Percentiles rank a stretch among this genome's conserved stretches.
These are phyloP conservation scores for Berkeleyomyces basicola DNA, from an alignment of 2,329 filamentous ascomycete species.

Conservation along the genomic window DNA sequence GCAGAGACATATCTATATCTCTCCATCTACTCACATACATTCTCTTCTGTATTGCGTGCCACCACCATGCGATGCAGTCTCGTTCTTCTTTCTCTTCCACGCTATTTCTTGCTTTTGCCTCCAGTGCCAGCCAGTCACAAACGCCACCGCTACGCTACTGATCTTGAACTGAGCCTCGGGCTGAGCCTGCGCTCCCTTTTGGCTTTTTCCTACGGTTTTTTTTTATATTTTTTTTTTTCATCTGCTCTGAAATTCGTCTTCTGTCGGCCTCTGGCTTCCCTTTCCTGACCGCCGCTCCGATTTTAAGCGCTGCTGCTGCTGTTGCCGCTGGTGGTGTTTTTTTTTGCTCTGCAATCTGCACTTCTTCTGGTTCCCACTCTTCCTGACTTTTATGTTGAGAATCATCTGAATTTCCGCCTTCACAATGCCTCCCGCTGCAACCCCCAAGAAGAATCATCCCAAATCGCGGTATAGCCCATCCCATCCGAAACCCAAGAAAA, in stretches of 20 bases:
- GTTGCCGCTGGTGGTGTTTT: background rate
- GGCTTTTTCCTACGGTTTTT: too few relatives aligned
- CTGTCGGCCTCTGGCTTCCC: background rate
- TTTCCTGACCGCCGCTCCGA: background rate
- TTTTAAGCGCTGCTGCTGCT: background rate
- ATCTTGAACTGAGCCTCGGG: too few relatives aligned
- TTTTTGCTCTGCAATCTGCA: background rate
- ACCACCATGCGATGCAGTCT: too few relatives aligned
- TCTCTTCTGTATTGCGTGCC: too few relatives aligned
- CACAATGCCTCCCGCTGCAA: constrained; percentile 8
- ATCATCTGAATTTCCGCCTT: background rate
- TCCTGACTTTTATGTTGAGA: background rate
- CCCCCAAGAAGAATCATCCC: constrained; percentile 8
- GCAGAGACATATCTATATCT: too few relatives aligned
- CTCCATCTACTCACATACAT: too few relatives aligned
- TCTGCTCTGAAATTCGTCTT: background rate
- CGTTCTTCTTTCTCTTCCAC: too few relatives aligned
- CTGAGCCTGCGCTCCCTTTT: too few relatives aligned
- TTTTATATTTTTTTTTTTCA: background rate
- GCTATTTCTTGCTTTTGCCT: too few relatives aligned
- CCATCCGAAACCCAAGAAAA: background rate
- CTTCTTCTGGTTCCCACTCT: background rate
- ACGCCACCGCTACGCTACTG: too few relatives aligned
- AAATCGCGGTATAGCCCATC: constrained; percentile 9
- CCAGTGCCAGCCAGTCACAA: too few relatives aligned